These are phyloP conservation scores for Ophiostoma novo-ulmi DNA, from an alignment of 2,329 filamentous ascomycete species.

Conservation along the genomic window DNA sequence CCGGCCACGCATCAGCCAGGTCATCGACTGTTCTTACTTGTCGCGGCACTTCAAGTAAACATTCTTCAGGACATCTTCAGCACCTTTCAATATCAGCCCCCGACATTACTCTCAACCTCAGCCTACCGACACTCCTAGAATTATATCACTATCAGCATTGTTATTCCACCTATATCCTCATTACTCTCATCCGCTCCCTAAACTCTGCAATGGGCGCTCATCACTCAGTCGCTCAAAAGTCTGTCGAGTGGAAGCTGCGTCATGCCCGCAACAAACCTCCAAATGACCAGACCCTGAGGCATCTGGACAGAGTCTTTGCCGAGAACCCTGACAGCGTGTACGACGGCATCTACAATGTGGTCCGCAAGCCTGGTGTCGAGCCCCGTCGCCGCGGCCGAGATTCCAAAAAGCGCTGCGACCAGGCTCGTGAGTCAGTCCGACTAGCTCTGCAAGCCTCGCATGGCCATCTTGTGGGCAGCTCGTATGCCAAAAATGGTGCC, in stretches of 20 bases:
- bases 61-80: neutral
- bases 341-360: constrained; percentile 24
- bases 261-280: constrained; percentile 21
- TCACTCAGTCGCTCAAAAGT: constrained; percentile 23
- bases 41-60: neutral
- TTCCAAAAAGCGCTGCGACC: constrained; percentile 21
- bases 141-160: neutral
- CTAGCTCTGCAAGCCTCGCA: constrained; percentile 22
- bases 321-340: constrained; percentile 23
- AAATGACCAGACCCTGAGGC: constrained; percentile 19
- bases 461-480: constrained; percentile 14
- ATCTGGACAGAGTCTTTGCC: constrained; percentile 24
- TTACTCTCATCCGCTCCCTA: neutral
- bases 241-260: constrained; percentile 25
- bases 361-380: constrained; percentile 20
- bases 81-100: neutral
- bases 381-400: constrained; percentile 22
- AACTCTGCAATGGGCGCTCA: neutral
- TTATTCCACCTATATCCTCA: constrained; percentile 2
- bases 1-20: neutral
- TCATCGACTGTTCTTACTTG: neutral
- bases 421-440: constrained; percentile 22
- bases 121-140: neutral
- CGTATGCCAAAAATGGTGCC: constrained; percentile 14
- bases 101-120: neutral